phyloP scores from a whole-genome alignment of 257 asterid species.

The Primulina huaijiensis region DNA sequence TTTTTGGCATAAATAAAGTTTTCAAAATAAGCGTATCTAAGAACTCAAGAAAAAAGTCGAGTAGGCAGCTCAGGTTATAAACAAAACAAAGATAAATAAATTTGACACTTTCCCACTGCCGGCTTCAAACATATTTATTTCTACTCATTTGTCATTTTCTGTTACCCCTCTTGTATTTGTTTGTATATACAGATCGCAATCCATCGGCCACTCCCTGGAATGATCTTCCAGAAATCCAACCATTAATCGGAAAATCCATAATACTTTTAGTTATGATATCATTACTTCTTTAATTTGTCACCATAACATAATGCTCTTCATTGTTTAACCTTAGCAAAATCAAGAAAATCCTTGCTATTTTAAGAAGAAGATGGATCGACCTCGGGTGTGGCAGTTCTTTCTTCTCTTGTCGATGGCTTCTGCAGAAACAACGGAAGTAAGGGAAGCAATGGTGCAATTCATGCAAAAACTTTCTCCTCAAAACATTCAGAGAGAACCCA shows the following conservation, averaged over 20 bases:
- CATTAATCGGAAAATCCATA: neutral
- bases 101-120: constrained; percentile 29
- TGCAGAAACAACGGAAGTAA: constrained; percentile 49
- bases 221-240: constrained; percentile 14
- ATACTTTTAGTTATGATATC: neutral
- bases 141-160: neutral
- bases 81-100: neutral
- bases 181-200: neutral
- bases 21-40: too few relatives aligned
- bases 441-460: constrained; percentile 45
- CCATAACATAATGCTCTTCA: neutral
- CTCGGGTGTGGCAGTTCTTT: constrained; percentile 6
- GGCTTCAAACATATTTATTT: constrained; percentile 9
- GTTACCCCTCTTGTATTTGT: constrained; percentile 11
- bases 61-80: constrained; percentile 16
- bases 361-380: constrained; percentile 16
- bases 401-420: constrained; percentile 25
- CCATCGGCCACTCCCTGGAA: neutral
- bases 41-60: neutral
- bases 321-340: neutral
- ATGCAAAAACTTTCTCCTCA: constrained; percentile 46
- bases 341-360: neutral
- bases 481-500: constrained; percentile 24
- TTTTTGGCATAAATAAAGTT: too few relatives aligned
- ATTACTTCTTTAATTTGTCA: neutral